Evolutionary conservation across 768 basidiomycete genomes (phyloP).

Genomic region (Boletus speciosus): DNA sequence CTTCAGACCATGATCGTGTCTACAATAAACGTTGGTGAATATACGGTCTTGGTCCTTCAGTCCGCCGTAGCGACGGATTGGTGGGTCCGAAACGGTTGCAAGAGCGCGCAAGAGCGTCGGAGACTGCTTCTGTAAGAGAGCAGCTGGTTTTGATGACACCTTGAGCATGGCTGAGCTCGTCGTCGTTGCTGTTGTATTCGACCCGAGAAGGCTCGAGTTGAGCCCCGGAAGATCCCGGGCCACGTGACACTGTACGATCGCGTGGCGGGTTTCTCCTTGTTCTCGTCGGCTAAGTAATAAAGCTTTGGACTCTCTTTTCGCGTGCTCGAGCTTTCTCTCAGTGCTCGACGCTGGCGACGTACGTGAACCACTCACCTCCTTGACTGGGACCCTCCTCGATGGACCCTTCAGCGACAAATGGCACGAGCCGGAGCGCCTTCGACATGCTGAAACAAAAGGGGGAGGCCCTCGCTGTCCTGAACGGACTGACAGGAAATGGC

Average conservation of each 20-base stretch:
- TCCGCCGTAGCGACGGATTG: conserved; percentile 88
- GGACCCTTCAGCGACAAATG: conserved; percentile 17
- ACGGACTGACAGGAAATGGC: conserved; percentile 32
- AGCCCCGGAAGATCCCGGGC: conserved; percentile 19
- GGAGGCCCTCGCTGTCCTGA: conserved; percentile 27
- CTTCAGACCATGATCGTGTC: conserved; percentile 90
- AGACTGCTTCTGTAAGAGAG: conserved; percentile 18
- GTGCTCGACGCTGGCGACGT: conserved; percentile 5
- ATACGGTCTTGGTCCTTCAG: conserved; percentile 93
- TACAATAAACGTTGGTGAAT: conserved; percentile 86
- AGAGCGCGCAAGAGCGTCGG: conserved; percentile 32
- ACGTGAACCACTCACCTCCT: background rate
- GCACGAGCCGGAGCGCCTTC: conserved; percentile 11
- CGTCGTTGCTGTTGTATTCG: background rate
- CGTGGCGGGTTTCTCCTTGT: conserved; percentile 15
- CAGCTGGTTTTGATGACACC: conserved; percentile 27
- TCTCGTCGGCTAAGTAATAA: conserved; percentile 9
- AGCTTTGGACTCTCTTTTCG: background rate
- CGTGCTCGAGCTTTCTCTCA: background rate
- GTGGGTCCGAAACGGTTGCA: conserved; percentile 80
- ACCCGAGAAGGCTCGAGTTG: background rate
- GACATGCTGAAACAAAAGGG: conserved; percentile 30
- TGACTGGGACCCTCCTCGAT: background rate
- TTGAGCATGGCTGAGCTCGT: conserved; percentile 26
- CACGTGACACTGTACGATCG: conserved; percentile 5